phyloP scores from a whole-genome alignment of 2,329 filamentous ascomycete species.

The Phialocephala subalpina region DNA sequence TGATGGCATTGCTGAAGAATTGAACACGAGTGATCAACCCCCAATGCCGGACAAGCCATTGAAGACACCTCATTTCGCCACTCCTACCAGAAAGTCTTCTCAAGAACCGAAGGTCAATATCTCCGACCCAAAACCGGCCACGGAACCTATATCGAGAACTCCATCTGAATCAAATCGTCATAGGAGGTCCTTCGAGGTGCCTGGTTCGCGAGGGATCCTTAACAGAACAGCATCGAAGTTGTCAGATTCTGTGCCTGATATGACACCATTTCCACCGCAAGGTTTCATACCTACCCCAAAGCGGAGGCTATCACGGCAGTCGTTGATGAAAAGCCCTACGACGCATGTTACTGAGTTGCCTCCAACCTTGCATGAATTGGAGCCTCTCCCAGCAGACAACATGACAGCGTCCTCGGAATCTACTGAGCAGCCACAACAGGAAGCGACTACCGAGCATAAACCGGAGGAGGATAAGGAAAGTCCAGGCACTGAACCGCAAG shows the following conservation, averaged over 20 bases:
- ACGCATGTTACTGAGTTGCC: constrained; percentile 27
- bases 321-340: constrained; percentile 35
- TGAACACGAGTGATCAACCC: not conserved
- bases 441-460: constrained; percentile 4
- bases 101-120: not conserved
- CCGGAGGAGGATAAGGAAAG: not conserved
- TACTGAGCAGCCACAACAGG: not conserved
- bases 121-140: not conserved
- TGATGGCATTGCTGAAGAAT: not conserved
- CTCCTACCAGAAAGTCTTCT: not conserved
- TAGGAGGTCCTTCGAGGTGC: not conserved
- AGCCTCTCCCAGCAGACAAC: constrained; percentile 4
- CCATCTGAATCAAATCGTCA: not conserved
- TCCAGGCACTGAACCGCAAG: constrained; percentile 33
- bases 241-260: constrained; percentile 25
- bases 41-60: not conserved
- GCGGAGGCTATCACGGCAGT: constrained; percentile 35
- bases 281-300: constrained; percentile 30
- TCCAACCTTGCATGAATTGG: constrained; percentile 15
- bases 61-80: not conserved
- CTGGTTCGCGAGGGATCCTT: constrained; percentile 35
- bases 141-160: not conserved
- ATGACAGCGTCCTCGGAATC: constrained; percentile 5
- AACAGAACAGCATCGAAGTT: constrained; percentile 32
- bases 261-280: constrained; percentile 23